Evolutionary conservation across 257 asterid species (phyloP).

Genomic region (Capsicum rhomboideum): DNA sequence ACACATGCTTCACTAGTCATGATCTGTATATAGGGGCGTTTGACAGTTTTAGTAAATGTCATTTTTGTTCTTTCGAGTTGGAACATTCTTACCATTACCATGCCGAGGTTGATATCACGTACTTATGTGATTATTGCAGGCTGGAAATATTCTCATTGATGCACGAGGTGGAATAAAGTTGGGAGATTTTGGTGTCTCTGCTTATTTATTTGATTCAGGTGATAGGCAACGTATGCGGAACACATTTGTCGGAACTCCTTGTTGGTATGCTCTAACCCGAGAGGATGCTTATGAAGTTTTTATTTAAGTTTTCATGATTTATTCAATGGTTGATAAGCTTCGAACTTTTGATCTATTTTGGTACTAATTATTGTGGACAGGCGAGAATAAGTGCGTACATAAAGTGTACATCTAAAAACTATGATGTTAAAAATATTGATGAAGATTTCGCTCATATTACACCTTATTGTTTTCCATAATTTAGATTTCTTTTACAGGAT

Average conservation of each 20-base stretch:
- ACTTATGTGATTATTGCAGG: conserved; percentile 28
- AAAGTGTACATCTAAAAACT: not conserved
- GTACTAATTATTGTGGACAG: not conserved
- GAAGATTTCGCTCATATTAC: not conserved
- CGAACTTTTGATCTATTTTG: not conserved
- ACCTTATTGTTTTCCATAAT: conserved; percentile 1
- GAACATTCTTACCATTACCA: not conserved
- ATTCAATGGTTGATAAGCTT: conserved; percentile 2
- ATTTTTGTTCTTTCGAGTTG: not conserved
- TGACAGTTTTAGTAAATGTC: not conserved
- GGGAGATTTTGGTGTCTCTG: conserved; percentile 99
- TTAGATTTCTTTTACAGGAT: conserved; percentile 52
- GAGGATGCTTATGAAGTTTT: not conserved
- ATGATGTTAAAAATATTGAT: not conserved
- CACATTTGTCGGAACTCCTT: conserved; percentile 98
- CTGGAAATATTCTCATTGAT: conserved; percentile 89
- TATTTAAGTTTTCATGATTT: not conserved
- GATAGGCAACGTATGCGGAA: conserved; percentile 91
- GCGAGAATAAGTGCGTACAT: not conserved
- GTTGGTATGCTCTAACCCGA: conserved; percentile 59
- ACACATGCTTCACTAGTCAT: not conserved
- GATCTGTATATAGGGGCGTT: not conserved
- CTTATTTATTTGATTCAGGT: conserved; percentile 92
- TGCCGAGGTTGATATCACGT: not conserved
- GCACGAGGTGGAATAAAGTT: conserved; percentile 80